Evolutionary conservation across 1,284 basidiomycete genomes (phyloP), one percentile per base, ranked within the genome.

Genomic region (Ceratobasidium sp.): DNA sequence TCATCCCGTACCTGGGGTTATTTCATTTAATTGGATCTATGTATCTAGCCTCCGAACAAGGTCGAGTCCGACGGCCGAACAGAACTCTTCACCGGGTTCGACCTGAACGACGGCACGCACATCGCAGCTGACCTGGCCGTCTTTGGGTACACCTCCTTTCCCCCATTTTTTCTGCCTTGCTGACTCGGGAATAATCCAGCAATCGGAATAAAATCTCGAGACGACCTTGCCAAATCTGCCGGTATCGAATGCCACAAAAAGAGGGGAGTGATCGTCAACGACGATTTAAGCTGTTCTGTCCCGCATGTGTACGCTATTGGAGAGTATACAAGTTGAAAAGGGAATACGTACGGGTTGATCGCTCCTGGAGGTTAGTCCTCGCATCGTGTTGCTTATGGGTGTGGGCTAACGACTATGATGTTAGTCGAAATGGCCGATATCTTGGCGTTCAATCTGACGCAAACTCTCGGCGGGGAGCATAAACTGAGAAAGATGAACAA

Each of bases 351-450:
- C 81, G 93, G 93, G 15, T 85, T 94, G 28, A 93, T 94, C 81
- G 92, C 89, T 9, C 93, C 92, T 15, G 92, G 92, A 71, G 87
- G 87, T 87, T 79, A 80, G 83, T 80, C 6, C 58, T 20, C 6
- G 51, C n/a, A n/a, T n/a, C n/a, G n/a, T n/a, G n/a, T n/a, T n/a
- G n/a, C n/a, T n/a, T n/a, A n/a, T 18, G 39, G 18, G 12, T 5
- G 7, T 39, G 5, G n/a, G n/a, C 60, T 39, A 15, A n/a, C 3
- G 10, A 9, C n/a, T 51, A 20, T 56, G 18, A 78, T 69, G n/a
- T n/a, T 10, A 86, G 87, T 92, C 75, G 92, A 93, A 84, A 93
- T 93, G 92, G 92, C 93, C 39, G 91, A 93, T 82, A 91, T 94
- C 71, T 87, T 95, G 3, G 87, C 92, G 0, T 94, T 93, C 87